These are phyloP conservation scores for Fusarium sp. DNA, from an alignment of 2,329 filamentous ascomycete species.

Conservation along the genomic window DNA sequence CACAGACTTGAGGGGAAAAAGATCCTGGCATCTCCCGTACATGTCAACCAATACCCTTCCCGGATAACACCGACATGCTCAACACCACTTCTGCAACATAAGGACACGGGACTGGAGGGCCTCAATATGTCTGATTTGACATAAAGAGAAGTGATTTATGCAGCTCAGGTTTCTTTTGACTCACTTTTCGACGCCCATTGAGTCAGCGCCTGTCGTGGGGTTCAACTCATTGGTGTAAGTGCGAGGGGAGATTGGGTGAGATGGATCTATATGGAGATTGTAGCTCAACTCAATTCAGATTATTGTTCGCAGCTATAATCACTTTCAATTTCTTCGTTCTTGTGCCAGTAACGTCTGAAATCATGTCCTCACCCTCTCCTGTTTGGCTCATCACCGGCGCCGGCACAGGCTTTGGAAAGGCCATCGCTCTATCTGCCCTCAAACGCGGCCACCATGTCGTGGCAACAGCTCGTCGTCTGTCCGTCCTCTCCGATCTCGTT, in stretches of 20 bases:
- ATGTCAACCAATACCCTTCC: not conserved
- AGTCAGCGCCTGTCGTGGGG: not conserved
- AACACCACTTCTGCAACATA: not conserved
- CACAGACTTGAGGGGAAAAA: not conserved
- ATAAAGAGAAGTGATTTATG: not conserved
- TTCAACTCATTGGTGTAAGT: not conserved
- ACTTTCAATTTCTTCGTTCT: not conserved
- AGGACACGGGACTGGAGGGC: not conserved
- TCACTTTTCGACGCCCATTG: not conserved
- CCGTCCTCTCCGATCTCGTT: slow-evolving; percentile 20
- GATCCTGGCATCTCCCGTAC: not conserved
- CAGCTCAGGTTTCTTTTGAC: not conserved
- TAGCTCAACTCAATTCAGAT: not conserved
- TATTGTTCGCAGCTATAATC: not conserved
- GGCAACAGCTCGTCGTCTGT: slow-evolving; percentile 52
- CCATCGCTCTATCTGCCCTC: slow-evolving; percentile 56
- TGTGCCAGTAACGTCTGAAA: not conserved
- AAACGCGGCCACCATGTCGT: slow-evolving; percentile 59
- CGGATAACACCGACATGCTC: not conserved
- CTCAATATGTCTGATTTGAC: not conserved
- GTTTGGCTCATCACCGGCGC: slow-evolving; percentile 63
- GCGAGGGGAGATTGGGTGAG: not conserved
- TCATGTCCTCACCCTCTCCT: slow-evolving; percentile 33
- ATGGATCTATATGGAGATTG: not conserved
- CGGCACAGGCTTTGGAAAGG: slow-evolving; percentile 58